Evolutionary conservation across 2,329 filamentous ascomycete species (phyloP).

Genomic region (Capronia americana): DNA sequence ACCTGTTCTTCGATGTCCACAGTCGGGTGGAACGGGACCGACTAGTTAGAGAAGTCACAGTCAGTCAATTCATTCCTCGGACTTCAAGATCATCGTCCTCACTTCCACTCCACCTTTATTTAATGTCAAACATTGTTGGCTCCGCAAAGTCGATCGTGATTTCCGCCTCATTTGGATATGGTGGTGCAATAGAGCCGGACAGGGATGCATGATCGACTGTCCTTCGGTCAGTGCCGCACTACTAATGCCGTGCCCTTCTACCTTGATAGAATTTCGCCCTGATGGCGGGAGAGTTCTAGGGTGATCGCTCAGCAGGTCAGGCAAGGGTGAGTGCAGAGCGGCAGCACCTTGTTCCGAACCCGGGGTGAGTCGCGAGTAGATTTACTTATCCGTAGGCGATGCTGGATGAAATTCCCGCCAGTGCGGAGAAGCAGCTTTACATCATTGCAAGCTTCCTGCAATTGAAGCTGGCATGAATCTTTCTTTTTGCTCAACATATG

Average conservation of each 20-base stretch:
- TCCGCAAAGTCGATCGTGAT: not conserved
- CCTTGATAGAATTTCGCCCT: no score
- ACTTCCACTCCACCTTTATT: not conserved
- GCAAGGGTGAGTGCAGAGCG: no score
- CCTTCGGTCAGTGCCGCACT: no score
- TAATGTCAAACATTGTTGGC: not conserved
- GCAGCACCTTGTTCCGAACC: no score
- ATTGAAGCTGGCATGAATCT: not conserved
- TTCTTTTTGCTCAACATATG: not conserved
- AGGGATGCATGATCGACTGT: no score
- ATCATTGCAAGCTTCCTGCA: conserved; percentile 1
- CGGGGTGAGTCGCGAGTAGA: no score
- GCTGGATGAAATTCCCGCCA: not conserved
- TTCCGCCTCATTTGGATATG: no score
- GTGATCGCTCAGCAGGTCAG: no score
- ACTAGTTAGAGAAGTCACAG: not conserved
- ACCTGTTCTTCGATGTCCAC: not conserved
- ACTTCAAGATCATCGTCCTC: not conserved
- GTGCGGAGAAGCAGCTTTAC: conserved; percentile 4
- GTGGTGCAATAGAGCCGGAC: not conserved
- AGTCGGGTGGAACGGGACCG: no score
- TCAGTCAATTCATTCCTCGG: not conserved
- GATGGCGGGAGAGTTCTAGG: no score
- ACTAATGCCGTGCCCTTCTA: no score
- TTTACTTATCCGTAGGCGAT: not conserved